Base-by-base conservation (phyloP, 2,329 filamentous ascomycete species). In the Arthrobotrys conoides region DNA sequence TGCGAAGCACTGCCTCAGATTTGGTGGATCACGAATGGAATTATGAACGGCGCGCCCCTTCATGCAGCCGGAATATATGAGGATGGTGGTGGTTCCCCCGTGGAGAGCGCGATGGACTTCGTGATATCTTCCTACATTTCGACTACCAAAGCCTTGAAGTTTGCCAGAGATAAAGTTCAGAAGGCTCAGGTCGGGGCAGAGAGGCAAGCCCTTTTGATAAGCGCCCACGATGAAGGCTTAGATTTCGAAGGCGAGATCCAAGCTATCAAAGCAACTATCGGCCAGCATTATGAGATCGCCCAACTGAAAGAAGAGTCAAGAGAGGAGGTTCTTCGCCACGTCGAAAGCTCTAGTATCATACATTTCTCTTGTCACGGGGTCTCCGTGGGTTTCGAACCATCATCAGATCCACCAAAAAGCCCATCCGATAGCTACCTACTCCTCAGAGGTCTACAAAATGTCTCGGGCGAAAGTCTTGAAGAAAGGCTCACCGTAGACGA, bases 41-140 rank as follows among this genome's bases (percentile, higher is more conserved):
- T 61, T 16, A 65, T 69, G 64, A n/a, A 20, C 1, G 20, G 33
- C 30, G 71, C 72, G 20, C 61, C 79, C 57, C 30, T 77, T 51
- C 79, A 61, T n/a, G 68, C 49, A 18, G 70, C 78, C 16, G 70
- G 75, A 59, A 64, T 77, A 75, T 64, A 71, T 61, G 24, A 46
- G 3, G 30, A 48, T 20, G 38, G 24, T 20, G 20, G 22, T 4
- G n/a, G n/a, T 14, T 0, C 1, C 9, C n/a, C n/a, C 6, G 10
- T 10, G 27, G 53, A 59, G 33, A 65, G 10, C 16, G 68, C 69
- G 2, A 71, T 71, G 59, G 48, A 71, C 27, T 65, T 55, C 30
- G 69, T 65, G 6, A 22, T 71, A 2, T 71, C 69, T 36, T 71
- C 69, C 1, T 71, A 71, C 36, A 57, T 65, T 44, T 55, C 57